These are phyloP conservation scores for Hyaloscypha bicolor DNA, from an alignment of 495 filamentous ascomycete species.

Conservation along the genomic window DNA sequence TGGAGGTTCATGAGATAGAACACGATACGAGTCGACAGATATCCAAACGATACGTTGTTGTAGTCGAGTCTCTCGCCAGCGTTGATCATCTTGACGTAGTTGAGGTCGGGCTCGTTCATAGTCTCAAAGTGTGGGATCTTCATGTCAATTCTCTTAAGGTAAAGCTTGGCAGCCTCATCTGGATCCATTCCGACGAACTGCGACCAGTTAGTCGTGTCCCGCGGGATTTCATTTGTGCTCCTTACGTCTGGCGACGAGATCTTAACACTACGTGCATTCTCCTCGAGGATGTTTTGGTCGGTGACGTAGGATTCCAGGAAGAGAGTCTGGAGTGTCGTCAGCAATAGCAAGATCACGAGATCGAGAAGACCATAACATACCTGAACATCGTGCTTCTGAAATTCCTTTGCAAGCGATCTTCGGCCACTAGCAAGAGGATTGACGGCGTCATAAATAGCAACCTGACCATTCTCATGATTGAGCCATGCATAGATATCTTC, in stretches of 20 bases:
- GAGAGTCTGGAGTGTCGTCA: constrained; percentile 63
- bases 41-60: constrained; percentile 95
- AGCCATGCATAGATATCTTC: constrained; percentile 97
- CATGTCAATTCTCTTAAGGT: constrained; percentile 82
- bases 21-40: constrained; percentile 93
- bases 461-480: constrained; percentile 95
- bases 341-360: neutral
- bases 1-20: constrained; percentile 98
- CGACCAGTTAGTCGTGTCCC: constrained; percentile 41
- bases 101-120: constrained; percentile 90
- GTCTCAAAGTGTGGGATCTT: constrained; percentile 96
- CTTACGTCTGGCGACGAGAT: constrained; percentile 87
- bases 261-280: constrained; percentile 96
- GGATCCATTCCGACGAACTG: constrained; percentile 85
- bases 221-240: constrained; percentile 19
- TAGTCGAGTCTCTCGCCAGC: constrained; percentile 89
- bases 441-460: constrained; percentile 99
- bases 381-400: constrained; percentile 93
- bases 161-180: constrained; percentile 88
- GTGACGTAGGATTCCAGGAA: constrained; percentile 97
- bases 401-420: constrained; percentile 87
- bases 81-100: constrained; percentile 99
- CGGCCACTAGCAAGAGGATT: constrained; percentile 87
- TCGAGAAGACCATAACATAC: constrained; percentile 43
- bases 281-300: constrained; percentile 90